Base-by-base conservation (phyloP, 257 asterid species). In the Nicotiana tabacum region DNA sequence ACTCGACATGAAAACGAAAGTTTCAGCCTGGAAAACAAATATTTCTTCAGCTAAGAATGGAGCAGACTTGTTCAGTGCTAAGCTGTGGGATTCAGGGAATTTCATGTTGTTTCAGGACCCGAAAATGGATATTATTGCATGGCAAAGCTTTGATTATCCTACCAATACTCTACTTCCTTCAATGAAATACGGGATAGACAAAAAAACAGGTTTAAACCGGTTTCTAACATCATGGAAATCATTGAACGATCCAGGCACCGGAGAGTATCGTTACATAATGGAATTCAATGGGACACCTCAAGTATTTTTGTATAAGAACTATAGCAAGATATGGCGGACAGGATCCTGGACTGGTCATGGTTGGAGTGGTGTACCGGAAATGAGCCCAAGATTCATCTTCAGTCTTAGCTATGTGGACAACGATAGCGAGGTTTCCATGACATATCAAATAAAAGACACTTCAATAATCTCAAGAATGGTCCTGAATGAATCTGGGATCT, bases 141-240 rank as follows among this genome's bases (percentile, higher is more conserved):
- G 96, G 94, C 90, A 88, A 83, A 89, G 96, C 83, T 92, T 89
- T 35, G 91, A 88, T 80, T 43, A 87, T 85, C 95, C 93, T 2
- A 81, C 92, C 0, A 85, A 89, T 48, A 88, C 92, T 48, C 24
- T 87, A 79, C 85, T 91, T 66, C 93, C 93, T 30, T 67, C 72
- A 81, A 87, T 89, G 92, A 87, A 84, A 30, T 81, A 57, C 17
- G 77, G 92, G 85, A 68, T 88, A 65, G 48, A 86, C 24, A 62
- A n/a, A 68, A 74, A 80, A 82, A 80, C 88, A 33, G 86, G 89
- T 12, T 66, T 81, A 85, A 83, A 83, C 74, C 53, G 83, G 78
- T 53, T 70, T 10, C 85, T 83, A 9, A 81, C 84, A 39, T 87
- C 94, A 13, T 89, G 96, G 94, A 89, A 81, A 85, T 86, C 90